Evolutionary conservation across 2,329 filamentous ascomycete species (phyloP).

Genomic region (Salinomyces thailandicus): DNA sequence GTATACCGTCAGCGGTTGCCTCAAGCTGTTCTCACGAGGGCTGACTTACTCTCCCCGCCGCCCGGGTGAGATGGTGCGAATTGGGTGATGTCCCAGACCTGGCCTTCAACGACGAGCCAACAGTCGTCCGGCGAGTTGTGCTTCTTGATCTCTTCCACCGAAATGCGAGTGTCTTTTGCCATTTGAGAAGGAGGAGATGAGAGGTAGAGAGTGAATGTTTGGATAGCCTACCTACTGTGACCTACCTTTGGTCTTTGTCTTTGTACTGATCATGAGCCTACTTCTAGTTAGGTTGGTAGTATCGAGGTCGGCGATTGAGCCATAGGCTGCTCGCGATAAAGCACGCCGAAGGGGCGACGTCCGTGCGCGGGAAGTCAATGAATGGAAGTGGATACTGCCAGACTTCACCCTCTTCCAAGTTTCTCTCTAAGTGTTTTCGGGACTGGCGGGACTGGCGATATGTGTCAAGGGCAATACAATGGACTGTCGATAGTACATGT

Average conservation of each 20-base stretch:
- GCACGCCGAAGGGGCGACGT: no score
- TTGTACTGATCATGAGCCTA: background rate
- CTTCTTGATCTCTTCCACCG: constrained; percentile 20
- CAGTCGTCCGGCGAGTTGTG: constrained; percentile 26
- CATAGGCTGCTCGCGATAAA: no score
- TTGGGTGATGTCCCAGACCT: constrained; percentile 58
- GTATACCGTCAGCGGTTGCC: constrained; percentile 9
- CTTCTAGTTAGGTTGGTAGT: no score
- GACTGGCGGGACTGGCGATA: no score
- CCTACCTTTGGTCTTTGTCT: background rate
- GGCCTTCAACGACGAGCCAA: constrained; percentile 59
- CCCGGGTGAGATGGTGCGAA: constrained; percentile 54
- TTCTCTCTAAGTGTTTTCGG: no score
- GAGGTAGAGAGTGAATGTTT: background rate
- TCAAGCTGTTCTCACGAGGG: background rate
- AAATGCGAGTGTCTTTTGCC: constrained; percentile 10
- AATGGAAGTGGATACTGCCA: no score
- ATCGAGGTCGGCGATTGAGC: no score
- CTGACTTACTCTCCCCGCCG: constrained; percentile 39
- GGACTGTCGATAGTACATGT: no score
- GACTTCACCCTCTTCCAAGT: no score
- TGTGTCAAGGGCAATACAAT: no score
- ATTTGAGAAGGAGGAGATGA: constrained; percentile 3
- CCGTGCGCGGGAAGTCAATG: no score
- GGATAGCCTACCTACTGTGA: no score